A percentile compares a stretch with the other conserved stretches of the same genome.
Evolutionary conservation across 192 early-diverging fungal species (phyloP).

Genomic region (Backusella circina): DNA sequence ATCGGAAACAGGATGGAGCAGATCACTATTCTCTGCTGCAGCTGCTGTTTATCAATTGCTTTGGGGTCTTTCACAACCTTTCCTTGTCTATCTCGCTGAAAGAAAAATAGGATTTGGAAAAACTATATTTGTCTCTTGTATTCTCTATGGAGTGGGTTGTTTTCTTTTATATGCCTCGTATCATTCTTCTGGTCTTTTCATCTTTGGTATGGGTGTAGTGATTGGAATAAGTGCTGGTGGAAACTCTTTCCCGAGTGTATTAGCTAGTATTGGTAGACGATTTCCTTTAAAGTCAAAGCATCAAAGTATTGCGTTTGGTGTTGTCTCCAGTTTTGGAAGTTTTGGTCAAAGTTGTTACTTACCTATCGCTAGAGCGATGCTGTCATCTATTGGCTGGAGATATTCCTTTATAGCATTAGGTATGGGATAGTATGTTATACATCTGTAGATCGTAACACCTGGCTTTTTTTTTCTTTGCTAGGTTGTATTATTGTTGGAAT

Average conservation of each 20-base stretch:
- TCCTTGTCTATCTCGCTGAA: constrained; percentile 23
- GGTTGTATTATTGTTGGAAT: constrained; percentile 4
- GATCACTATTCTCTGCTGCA: constrained; percentile 23
- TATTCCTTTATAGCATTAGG: constrained; percentile 23
- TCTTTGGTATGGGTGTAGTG: constrained; percentile 22
- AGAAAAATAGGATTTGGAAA: constrained; percentile 10
- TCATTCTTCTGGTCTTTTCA: constrained; percentile 13
- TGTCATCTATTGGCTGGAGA: constrained; percentile 24
- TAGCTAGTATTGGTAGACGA: constrained; percentile 23
- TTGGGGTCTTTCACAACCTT: constrained; percentile 22
- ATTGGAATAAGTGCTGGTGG: constrained; percentile 31
- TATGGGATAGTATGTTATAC: not conserved
- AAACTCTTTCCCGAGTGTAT: constrained; percentile 24
- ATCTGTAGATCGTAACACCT: not conserved
- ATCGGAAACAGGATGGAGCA: constrained; percentile 17
- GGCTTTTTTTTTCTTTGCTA: not conserved
- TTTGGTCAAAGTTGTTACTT: constrained; percentile 32
- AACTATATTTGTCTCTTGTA: not conserved
- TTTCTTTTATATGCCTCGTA: constrained; percentile 8
- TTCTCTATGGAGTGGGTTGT: constrained; percentile 15
- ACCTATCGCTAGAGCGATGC: constrained; percentile 21
- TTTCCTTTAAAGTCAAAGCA: constrained; percentile 15
- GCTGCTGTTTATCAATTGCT: constrained; percentile 23
- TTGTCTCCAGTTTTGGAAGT: constrained; percentile 32
- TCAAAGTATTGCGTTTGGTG: constrained; percentile 29